Evolutionary conservation across 2,329 filamentous ascomycete genomes (phyloP).

Genomic region (Colletotrichum salicis): DNA sequence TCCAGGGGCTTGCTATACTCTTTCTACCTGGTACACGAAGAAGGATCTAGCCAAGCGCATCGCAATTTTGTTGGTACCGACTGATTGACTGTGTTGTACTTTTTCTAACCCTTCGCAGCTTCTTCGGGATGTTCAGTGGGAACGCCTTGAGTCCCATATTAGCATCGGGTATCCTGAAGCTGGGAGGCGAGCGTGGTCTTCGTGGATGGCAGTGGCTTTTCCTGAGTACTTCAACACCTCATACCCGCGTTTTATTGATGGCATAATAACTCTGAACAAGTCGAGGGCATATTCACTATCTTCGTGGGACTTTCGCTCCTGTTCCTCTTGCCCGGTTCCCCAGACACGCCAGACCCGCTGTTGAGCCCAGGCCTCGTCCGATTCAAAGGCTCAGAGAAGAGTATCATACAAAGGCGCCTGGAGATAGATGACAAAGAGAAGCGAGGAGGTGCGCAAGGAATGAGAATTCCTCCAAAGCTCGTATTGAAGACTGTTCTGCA

Average conservation of each 20-base stretch:
- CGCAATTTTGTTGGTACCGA: constrained; percentile 49
- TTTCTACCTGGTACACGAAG: constrained; percentile 62
- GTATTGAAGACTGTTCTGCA: constrained; percentile 57
- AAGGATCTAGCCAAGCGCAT: constrained; percentile 57
- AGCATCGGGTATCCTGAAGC: constrained; percentile 57
- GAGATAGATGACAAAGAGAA: constrained; percentile 46
- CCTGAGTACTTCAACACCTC: constrained; percentile 47
- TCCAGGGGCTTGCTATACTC: constrained; percentile 60
- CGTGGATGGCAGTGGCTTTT: constrained; percentile 64
- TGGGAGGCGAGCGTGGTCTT: constrained; percentile 53
- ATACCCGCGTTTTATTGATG: no score
- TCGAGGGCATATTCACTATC: constrained; percentile 58
- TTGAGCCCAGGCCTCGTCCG: constrained; percentile 49
- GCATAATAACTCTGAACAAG: constrained; percentile 37
- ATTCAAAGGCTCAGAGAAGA: constrained; percentile 47
- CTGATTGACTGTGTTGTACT: no score
- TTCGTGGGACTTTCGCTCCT: constrained; percentile 50
- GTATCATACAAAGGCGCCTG: constrained; percentile 47
- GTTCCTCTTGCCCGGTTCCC: constrained; percentile 54
- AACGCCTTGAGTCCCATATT: constrained; percentile 60
- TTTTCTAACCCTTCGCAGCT: constrained; percentile 37
- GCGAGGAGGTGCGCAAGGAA: constrained; percentile 47
- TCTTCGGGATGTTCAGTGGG: constrained; percentile 64
- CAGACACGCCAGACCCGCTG: constrained; percentile 51
- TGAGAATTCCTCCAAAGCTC: constrained; percentile 48